Percentiles rank a stretch among this genome's conserved stretches.
Evolutionary conservation across 2,329 filamentous ascomycete species (phyloP).

Genomic region (Microsporum ferrugineum): DNA sequence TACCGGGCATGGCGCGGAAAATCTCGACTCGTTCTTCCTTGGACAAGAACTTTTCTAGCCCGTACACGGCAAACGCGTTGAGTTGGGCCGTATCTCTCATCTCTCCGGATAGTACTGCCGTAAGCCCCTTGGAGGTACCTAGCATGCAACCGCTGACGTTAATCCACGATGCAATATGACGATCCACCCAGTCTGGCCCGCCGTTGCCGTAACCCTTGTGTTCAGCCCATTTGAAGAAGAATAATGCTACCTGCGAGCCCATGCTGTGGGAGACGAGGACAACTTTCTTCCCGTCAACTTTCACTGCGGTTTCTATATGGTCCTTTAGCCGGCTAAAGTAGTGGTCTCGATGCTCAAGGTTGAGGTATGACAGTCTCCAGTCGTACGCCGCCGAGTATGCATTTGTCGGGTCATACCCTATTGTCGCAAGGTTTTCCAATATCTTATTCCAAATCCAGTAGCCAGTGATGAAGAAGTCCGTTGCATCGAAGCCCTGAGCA

Average conservation of each 20-base stretch:
- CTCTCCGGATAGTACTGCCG: conserved; percentile 84
- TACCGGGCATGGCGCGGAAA: conserved; percentile 92
- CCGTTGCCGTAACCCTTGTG: conserved; percentile 65
- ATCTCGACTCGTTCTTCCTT: conserved; percentile 84
- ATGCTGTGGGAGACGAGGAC: conserved; percentile 90
- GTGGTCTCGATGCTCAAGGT: conserved; percentile 80
- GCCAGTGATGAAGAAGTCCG: conserved; percentile 69
- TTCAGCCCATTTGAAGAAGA: conserved; percentile 73
- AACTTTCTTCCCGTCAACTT: conserved; percentile 65
- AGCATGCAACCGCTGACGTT: conserved; percentile 98
- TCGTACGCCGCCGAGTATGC: conserved; percentile 65
- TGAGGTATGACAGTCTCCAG: conserved; percentile 83
- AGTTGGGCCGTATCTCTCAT: conserved; percentile 98
- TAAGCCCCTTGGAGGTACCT: conserved; percentile 79
- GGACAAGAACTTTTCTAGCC: conserved; percentile 87
- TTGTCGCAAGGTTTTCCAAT: conserved; percentile 85
- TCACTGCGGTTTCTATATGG: conserved; percentile 73
- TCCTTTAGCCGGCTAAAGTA: conserved; percentile 87
- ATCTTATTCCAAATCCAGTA: conserved; percentile 99
- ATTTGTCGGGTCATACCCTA: conserved; percentile 82
- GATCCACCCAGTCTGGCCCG: conserved; percentile 80
- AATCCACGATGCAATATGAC: conserved; percentile 86
- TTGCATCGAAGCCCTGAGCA: conserved; percentile 92
- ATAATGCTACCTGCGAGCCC: conserved; percentile 86
- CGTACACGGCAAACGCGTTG: conserved; percentile 92